Evolutionary conservation across 2,329 filamentous ascomycete genomes (phyloP).

Genomic region (Pseudogymnoascus sp.): DNA sequence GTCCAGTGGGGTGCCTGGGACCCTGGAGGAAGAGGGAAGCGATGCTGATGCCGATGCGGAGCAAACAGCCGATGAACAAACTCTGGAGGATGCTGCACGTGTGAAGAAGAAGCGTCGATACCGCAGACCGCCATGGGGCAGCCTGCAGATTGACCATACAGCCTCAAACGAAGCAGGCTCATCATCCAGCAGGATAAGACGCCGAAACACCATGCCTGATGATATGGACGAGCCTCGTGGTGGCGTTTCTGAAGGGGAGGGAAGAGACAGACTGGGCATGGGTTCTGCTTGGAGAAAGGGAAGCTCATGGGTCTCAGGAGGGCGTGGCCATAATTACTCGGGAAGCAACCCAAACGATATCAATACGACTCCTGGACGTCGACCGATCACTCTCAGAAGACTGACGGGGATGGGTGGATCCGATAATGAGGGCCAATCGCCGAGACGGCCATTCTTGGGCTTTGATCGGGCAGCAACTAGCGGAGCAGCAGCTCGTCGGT

Average conservation of each 20-base stretch:
- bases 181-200: conserved; percentile 51
- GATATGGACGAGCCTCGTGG: conserved; percentile 45
- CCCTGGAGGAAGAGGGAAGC: conserved; percentile 50
- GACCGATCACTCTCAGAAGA: conserved; percentile 55
- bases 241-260: conserved; percentile 68
- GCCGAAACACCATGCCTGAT: conserved; percentile 59
- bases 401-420: conserved; percentile 54
- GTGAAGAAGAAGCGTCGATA: conserved; percentile 57
- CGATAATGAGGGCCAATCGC: conserved; percentile 51
- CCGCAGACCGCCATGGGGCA: conserved; percentile 36
- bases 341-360: conserved; percentile 42
- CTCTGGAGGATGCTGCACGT: conserved; percentile 36
- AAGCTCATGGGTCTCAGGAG: conserved; percentile 39
- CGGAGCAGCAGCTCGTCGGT: conserved; percentile 60
- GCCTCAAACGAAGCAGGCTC: conserved; percentile 34
- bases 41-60: conserved; percentile 74
- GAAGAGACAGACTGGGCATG: conserved; percentile 50
- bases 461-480: conserved; percentile 62
- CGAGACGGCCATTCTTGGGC: conserved; percentile 48
- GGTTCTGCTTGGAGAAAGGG: conserved; percentile 50
- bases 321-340: conserved; percentile 40
- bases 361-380: conserved; percentile 43
- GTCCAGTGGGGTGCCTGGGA: conserved; percentile 39
- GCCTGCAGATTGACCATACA: not conserved
- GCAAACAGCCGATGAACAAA: conserved; percentile 74